phyloP scores from a whole-genome alignment of 1,284 basidiomycete species.

The Salmacisia buchloeana region DNA sequence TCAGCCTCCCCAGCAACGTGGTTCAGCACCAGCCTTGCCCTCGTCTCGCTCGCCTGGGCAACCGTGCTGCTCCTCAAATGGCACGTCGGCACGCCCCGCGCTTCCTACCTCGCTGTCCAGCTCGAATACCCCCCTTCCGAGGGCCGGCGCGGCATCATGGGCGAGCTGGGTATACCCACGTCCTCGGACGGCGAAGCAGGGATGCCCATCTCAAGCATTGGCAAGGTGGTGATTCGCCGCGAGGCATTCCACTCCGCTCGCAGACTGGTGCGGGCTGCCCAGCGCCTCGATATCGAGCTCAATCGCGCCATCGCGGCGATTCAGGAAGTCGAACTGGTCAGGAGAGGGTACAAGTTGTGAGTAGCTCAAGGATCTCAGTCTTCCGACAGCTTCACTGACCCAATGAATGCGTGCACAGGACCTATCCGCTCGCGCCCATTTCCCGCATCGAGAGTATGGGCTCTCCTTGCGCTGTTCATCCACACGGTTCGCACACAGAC shows the following conservation, averaged over 20 bases:
- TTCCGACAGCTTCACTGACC: background rate
- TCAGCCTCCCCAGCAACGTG: conserved; percentile 19
- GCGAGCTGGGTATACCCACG: too few relatives aligned
- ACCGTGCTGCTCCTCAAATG: conserved; percentile 17
- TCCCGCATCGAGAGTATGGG: conserved; percentile 37
- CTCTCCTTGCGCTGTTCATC: background rate
- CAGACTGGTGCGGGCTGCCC: conserved; percentile 28
- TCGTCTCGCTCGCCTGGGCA: conserved; percentile 18
- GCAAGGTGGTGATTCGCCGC: background rate
- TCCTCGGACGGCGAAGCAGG: too few relatives aligned
- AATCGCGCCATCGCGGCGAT: conserved; percentile 43
- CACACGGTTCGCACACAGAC: background rate
- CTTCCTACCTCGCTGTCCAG: conserved; percentile 8
- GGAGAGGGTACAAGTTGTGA: conserved; percentile 41
- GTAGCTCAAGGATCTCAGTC: background rate
- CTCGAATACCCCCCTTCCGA: background rate
- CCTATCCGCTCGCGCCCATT: conserved; percentile 45
- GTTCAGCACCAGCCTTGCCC: conserved; percentile 16
- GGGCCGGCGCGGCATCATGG: background rate
- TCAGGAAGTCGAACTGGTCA: conserved; percentile 47
- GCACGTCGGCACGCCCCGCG: background rate
- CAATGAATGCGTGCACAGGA: too few relatives aligned
- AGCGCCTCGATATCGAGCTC: conserved; percentile 31
- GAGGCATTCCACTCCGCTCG: conserved; percentile 8
- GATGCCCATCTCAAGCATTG: background rate